Evolutionary conservation across 208 protist species (phyloP).

Genomic region (Leishmania aethiopica): DNA sequence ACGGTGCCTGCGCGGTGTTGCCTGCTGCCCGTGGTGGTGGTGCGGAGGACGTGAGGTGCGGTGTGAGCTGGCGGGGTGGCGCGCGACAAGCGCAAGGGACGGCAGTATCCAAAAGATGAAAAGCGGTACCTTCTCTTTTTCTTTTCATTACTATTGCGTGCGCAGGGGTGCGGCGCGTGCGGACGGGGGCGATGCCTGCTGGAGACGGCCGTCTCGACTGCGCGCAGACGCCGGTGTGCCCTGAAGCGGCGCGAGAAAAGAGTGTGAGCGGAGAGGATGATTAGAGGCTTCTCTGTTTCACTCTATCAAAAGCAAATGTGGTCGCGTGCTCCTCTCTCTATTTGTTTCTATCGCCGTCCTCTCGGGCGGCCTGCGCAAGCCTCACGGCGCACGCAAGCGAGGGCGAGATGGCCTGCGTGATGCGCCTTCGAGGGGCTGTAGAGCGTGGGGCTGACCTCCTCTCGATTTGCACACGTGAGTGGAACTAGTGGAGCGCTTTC

Average conservation of each 20-base stretch:
- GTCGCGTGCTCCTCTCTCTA: neutral
- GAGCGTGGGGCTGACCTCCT: neutral
- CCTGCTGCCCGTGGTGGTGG: neutral
- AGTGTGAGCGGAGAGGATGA: neutral
- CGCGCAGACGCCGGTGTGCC: neutral
- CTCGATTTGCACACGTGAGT: neutral
- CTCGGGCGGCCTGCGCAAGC: neutral
- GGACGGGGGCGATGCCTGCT: neutral
- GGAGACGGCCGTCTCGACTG: neutral
- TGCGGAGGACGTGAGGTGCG: neutral
- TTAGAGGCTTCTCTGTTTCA: neutral
- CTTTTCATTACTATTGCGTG: neutral
- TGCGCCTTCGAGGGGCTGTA: neutral
- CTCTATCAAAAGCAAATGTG: neutral
- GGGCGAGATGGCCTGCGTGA: neutral
- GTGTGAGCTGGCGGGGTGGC: neutral
- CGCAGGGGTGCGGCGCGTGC: constrained; percentile 1
- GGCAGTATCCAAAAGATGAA: neutral
- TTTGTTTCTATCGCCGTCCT: neutral
- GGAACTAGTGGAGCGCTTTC: neutral
- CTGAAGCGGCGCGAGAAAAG: neutral
- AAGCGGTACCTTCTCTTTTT: neutral
- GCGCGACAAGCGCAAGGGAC: neutral
- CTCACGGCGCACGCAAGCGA: neutral
- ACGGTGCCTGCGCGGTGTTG: no score